Percentiles rank a stretch among this genome's conserved stretches.
Evolutionary conservation across 2,329 filamentous ascomycete species (phyloP).

Genomic region (Didymella arachidicola): DNA sequence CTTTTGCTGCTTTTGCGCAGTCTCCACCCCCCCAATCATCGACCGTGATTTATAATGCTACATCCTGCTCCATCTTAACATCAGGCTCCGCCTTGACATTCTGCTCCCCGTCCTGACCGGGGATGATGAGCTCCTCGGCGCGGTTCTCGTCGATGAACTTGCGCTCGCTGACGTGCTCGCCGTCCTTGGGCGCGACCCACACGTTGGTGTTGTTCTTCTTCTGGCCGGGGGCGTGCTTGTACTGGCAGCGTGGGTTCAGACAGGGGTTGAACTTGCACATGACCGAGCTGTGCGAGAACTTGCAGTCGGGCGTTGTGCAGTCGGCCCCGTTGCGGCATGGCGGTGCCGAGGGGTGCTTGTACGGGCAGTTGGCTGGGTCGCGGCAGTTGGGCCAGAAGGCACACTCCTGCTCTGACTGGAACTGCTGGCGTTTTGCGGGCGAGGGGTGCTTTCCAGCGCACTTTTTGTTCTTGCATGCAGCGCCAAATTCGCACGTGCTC

Average conservation of each 20-base stretch:
- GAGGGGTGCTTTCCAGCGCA: constrained; percentile 92
- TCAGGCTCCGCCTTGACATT: constrained; percentile 16
- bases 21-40: constrained; percentile 7
- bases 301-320: constrained; percentile 82
- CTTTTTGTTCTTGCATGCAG: constrained; percentile 94
- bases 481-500: constrained; percentile 84
- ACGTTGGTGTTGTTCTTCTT: constrained; percentile 79
- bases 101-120: constrained; percentile 49
- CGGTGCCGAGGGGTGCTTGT: constrained; percentile 86
- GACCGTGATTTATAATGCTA: constrained; percentile 26
- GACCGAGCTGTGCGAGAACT: constrained; percentile 85
- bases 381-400: constrained; percentile 92
- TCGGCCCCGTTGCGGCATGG: constrained; percentile 90
- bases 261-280: constrained; percentile 93
- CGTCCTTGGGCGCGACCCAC: constrained; percentile 72
- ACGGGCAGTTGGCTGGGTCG: constrained; percentile 79
- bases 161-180: constrained; percentile 79
- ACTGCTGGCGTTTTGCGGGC: constrained; percentile 78
- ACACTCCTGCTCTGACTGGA: constrained; percentile 86
- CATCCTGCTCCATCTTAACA: constrained; percentile 29
- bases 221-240: constrained; percentile 91
- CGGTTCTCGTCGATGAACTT: constrained; percentile 80
- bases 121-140: constrained; percentile 76
- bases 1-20: constrained; percentile 17
- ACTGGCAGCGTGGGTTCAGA: constrained; percentile 84